Evolutionary conservation across 2,329 filamentous ascomycete genomes (phyloP), one percentile per base, ranked within the genome.

Genomic region (Diaporthe helianthi): DNA sequence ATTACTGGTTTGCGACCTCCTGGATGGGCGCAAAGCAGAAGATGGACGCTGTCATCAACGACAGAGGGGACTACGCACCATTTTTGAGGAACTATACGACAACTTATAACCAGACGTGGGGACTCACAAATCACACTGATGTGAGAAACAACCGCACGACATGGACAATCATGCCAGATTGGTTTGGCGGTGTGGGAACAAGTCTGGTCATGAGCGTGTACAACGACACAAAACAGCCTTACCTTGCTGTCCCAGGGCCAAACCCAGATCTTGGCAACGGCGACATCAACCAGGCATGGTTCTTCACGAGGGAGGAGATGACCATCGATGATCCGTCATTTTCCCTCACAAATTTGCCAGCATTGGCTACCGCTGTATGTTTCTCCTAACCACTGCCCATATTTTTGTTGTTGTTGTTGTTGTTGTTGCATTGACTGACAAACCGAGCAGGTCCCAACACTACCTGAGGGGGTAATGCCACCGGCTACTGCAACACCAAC

Each of bases 311-410:
- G 19, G 61, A 65, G 19, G 47, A 33, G 4, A 10, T 33, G 33
- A 33, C 54, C 1, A 63, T 68, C 12, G 66, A 68, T 8, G 66
- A 68, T 15, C 54, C 66, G 1, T 53, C 54, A 4, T 68, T 33
- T 19, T 68, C 66, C 3, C 12, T 36, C 33, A 68, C 66, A 15
- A 49, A 63, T n/a, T 13, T 68, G 38, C 54, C 66, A 22, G 33
- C 66, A 13, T 13, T 68, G 15, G 66, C 66, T 15, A 68, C 66
- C 17, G 66, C 55, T 38, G 66, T 68, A 63, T 13, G 66, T 55
- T 3, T 26, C 10, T 31, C 8, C 24, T 1, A 2, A 22, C 17
- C 13, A 4, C 1, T 12, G 15, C 3, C 2, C 6, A 10, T 1
- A 3, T 33, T 4, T n/a, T 24, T 7, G 3, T n/a, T n/a, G n/a